These are phyloP conservation scores for Trebouxia gelatinosa DNA, from an alignment of 163 green algal genomes.

Conservation along the genomic window DNA sequence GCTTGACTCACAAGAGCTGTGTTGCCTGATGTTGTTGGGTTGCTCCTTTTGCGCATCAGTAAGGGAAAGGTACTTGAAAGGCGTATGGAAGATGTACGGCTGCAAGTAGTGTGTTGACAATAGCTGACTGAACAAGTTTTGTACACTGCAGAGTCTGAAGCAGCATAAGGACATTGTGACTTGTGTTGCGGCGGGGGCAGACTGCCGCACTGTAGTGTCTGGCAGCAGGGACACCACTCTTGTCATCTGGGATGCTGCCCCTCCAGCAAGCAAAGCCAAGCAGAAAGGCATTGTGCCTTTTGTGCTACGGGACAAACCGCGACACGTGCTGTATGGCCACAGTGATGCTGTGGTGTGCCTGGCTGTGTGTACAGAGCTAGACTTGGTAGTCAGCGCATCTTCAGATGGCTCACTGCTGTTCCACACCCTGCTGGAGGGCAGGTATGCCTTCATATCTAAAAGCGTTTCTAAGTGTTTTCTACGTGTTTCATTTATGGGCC, in stretches of 20 bases:
- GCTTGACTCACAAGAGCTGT: no score
- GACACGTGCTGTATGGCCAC: slow-evolving; percentile 55
- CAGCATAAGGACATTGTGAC: slow-evolving; percentile 55
- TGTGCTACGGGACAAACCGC: slow-evolving; percentile 42
- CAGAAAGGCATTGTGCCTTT: slow-evolving; percentile 25
- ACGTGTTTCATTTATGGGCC: no score
- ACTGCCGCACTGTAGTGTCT: slow-evolving; percentile 27
- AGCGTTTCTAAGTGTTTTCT: no score
- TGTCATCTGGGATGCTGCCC: slow-evolving; percentile 49
- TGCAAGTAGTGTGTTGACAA: no score
- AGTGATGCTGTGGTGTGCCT: slow-evolving; percentile 50
- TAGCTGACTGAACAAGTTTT: no score
- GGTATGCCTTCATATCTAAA: slow-evolving; percentile 31
- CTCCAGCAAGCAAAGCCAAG: not conserved
- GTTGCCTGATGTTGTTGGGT: no score
- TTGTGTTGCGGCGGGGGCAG: slow-evolving; percentile 44
- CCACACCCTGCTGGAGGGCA: slow-evolving; percentile 50
- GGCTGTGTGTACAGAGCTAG: slow-evolving; percentile 50
- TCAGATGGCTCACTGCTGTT: slow-evolving; percentile 51
- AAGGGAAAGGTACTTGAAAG: no score
- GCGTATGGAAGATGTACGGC: no score
- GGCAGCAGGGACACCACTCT: slow-evolving; percentile 57
- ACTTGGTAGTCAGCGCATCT: slow-evolving; percentile 53
- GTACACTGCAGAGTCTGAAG: slow-evolving; percentile 47
- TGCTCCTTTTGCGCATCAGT: no score